Percentiles rank a stretch among this genome's conserved stretches.
phyloP scores from a whole-genome alignment of 208 protist genomes.

The Wallacemonas sp. region DNA sequence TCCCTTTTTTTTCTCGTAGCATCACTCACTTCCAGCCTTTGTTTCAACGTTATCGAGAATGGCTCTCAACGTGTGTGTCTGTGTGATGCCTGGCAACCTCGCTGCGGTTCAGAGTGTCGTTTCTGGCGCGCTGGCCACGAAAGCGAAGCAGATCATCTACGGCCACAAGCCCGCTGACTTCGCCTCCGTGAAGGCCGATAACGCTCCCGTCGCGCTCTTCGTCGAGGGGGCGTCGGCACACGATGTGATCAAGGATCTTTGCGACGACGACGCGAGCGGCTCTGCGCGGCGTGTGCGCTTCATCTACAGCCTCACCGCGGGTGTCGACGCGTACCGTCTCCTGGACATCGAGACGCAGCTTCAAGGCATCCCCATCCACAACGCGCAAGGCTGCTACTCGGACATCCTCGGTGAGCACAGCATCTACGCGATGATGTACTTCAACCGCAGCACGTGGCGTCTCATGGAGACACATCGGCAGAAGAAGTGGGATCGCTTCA shows the following conservation, averaged over 20 bases:
- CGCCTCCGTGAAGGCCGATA: constrained; percentile 25
- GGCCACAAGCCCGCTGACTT: constrained; percentile 33
- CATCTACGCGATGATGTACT: constrained; percentile 80
- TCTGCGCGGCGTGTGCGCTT: constrained; percentile 62
- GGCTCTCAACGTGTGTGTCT: constrained; percentile 35
- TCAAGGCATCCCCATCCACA: constrained; percentile 60
- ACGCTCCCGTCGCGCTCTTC: constrained; percentile 25
- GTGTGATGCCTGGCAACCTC: constrained; percentile 12
- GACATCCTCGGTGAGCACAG: constrained; percentile 80
- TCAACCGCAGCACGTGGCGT: constrained; percentile 79
- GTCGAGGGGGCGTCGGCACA: constrained; percentile 26
- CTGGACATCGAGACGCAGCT: constrained; percentile 44
- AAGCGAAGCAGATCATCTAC: constrained; percentile 29
- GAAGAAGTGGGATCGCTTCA: constrained; percentile 82
- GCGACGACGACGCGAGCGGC: constrained; percentile 58
- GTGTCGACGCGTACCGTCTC: constrained; percentile 68
- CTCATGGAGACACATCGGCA: constrained; percentile 41
- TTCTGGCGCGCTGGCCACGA: constrained; percentile 6
- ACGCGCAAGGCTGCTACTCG: constrained; percentile 68
- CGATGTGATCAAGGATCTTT: constrained; percentile 59
- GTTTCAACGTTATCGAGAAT: constrained; percentile 12
- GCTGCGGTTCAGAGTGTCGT: constrained; percentile 11
- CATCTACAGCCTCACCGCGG: constrained; percentile 76
- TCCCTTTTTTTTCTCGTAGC: constrained; percentile 12
- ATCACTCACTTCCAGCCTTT: neutral